A percentile compares a stretch with the other conserved stretches of the same genome.
Evolutionary conservation across 495 filamentous ascomycete genomes (phyloP).

Genomic region (Mytilinidion resinicola): DNA sequence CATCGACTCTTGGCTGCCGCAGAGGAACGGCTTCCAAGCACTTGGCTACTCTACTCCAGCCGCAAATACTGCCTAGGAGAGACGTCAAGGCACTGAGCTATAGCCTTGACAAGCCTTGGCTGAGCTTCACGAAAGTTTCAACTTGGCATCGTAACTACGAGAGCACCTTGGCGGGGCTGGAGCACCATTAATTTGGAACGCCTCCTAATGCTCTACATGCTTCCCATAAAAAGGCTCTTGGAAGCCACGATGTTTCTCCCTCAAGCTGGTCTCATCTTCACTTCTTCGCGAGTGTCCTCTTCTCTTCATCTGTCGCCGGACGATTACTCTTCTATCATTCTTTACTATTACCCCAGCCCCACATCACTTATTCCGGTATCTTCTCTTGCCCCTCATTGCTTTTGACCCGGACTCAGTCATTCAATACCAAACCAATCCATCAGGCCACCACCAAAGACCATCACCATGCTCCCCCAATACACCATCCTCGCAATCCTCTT

Average conservation of each 20-base stretch:
- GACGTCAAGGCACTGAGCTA: too few relatives aligned
- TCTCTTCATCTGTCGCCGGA: conserved; percentile 19
- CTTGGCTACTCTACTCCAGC: too few relatives aligned
- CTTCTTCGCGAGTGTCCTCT: conserved; percentile 14
- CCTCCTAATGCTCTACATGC: not conserved
- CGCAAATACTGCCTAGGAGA: too few relatives aligned
- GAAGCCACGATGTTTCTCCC: conserved; percentile 9
- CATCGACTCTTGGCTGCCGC: too few relatives aligned
- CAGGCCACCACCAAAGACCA: conserved; percentile 3
- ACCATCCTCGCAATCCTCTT: conserved; percentile 14
- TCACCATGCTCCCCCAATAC: conserved; percentile 29
- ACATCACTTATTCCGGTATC: conserved; percentile 7
- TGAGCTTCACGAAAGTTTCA: conserved; percentile 29
- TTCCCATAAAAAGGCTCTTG: conserved; percentile 9
- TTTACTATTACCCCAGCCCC: conserved; percentile 12
- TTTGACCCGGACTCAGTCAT: too few relatives aligned
- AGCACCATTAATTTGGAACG: not conserved
- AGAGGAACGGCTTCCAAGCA: too few relatives aligned
- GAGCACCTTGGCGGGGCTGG: conserved; percentile 19
- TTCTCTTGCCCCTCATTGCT: not conserved
- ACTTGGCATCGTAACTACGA: conserved; percentile 16
- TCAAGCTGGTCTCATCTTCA: conserved; percentile 26
- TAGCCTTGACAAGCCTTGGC: conserved; percentile 14
- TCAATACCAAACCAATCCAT: not conserved
- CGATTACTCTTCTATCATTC: conserved; percentile 17